Percentiles rank a stretch among this genome's conserved stretches.
Evolutionary conservation across 1,139 yeast genomes (phyloP).

Genomic region (Waltiozyma sp.): DNA sequence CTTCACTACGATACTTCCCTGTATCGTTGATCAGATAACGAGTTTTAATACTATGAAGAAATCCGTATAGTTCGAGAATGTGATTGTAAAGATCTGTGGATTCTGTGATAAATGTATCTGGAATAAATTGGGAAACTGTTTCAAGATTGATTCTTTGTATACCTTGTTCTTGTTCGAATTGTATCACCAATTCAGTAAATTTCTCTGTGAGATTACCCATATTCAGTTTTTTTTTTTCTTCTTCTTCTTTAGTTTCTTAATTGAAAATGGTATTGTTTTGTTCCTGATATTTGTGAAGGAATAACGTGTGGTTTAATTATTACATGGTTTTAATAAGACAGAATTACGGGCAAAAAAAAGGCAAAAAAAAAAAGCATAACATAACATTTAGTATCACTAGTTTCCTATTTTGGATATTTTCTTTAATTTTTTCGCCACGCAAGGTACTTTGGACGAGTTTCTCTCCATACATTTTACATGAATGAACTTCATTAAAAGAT

Average conservation of each 20-base stretch:
- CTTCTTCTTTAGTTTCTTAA: not conserved
- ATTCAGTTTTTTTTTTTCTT: too few species aligned
- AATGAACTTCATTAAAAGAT: too few species aligned
- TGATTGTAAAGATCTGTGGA: constrained; percentile 30
- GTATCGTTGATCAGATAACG: constrained; percentile 29
- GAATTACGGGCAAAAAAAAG: too few species aligned
- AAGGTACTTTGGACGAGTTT: too few species aligned
- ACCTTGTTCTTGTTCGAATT: constrained; percentile 24
- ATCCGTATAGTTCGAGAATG: constrained; percentile 28
- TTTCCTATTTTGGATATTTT: not conserved
- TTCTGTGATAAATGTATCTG: constrained; percentile 45
- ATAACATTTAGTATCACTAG: too few species aligned
- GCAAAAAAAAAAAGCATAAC: too few species aligned
- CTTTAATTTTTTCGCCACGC: too few species aligned
- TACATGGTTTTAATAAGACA: too few species aligned
- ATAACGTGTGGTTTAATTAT: too few species aligned
- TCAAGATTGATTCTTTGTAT: constrained; percentile 3
- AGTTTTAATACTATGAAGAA: constrained; percentile 30
- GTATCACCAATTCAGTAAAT: constrained; percentile 37
- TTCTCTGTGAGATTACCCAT: constrained; percentile 47
- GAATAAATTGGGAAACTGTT: constrained; percentile 13
- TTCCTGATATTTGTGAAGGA: too few species aligned
- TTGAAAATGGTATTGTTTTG: too few species aligned
- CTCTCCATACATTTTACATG: too few species aligned
- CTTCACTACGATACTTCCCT: constrained; percentile 1